Base-by-base conservation (phyloP, 2,329 filamentous ascomycete genomes). In the Alternaria tenuissima region DNA sequence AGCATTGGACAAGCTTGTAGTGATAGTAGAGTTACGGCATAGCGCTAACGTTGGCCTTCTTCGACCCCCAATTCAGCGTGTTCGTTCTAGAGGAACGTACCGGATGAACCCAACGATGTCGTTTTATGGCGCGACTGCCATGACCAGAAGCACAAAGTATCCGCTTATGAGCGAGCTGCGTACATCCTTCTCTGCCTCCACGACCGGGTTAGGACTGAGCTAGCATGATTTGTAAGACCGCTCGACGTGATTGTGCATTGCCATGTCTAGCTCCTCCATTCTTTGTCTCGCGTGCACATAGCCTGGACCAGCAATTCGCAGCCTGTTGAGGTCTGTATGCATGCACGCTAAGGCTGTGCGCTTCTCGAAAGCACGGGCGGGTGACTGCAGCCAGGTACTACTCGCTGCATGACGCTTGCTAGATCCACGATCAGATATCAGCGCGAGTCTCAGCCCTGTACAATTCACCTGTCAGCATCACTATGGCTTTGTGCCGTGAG, bases 161-260 rank as follows among this genome's bases (percentile, higher is more conserved):
- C 47, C 68, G 67, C 69, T 68, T 72, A 68, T 28, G 34, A 24
- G 34, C 67, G 69, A 68, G 54, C 68, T 68, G 68, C 52, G 41
- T 57, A 59, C 65, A 65, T 38, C 64, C 59, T 43, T 6, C 41
- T 30, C 52, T 41, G 43, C 11, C 18, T 20, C 18, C 55, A 30
- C 30, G n/a, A 22, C 47, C 39, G 36, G 14, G 30, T 48, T 48
- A 28, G 18, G 20, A 7, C 28, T 30, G 28, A 18, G 46, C 46
- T 62, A 59, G 51, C 42, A 32, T 32, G 16, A 18, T 46, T 28
- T 30, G 36, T 7, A 32, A 32, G 47, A 28, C 41, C 44, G 30
- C 30, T 42, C 55, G 56, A 51, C 55, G 53, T 51, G 57, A 52
- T n/a, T n/a, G n/a, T n/a, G n/a, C n/a, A n/a, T n/a, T n/a, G n/a